These are phyloP conservation scores for Lipomyces sp. DNA, from an alignment of 805 yeast genomes.

Conservation along the genomic window DNA sequence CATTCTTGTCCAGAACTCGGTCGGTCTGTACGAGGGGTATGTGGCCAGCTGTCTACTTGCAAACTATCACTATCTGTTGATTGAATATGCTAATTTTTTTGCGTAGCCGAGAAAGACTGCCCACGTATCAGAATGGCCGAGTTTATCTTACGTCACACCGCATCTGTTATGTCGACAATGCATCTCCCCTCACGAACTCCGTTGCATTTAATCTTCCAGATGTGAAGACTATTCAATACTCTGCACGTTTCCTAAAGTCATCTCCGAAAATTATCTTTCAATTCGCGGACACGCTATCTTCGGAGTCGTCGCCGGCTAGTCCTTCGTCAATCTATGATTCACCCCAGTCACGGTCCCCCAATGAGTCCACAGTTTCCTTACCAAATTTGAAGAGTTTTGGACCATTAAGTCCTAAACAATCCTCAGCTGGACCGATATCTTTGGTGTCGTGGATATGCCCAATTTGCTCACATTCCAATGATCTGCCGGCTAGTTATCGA, in stretches of 20 bases:
- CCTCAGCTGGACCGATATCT: constrained; percentile 7
- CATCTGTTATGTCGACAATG: constrained; percentile 71
- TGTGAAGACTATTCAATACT: constrained; percentile 42
- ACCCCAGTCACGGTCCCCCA: constrained; percentile 7
- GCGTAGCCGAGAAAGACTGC: constrained; percentile 52
- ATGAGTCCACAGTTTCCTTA: constrained; percentile 5
- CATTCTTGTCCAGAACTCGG: constrained; percentile 55
- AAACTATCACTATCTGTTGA: background rate
- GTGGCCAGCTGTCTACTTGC: background rate
- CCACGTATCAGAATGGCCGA: constrained; percentile 72
- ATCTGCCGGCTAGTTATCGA: constrained; percentile 44
- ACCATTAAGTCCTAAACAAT: background rate
- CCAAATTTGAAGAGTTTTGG: constrained; percentile 2
- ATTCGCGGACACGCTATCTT: constrained; percentile 11
- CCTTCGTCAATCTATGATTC: background rate
- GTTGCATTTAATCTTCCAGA: constrained; percentile 54
- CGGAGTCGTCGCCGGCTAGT: constrained; percentile 12
- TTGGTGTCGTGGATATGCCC: constrained; percentile 75
- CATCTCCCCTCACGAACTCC: constrained; percentile 49
- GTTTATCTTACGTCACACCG: constrained; percentile 75
- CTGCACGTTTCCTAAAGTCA: constrained; percentile 65
- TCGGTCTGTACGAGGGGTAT: constrained; percentile 75
- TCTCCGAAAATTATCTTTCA: constrained; percentile 70
- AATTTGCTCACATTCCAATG: constrained; percentile 76
- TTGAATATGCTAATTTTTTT: background rate